Base-by-base conservation (phyloP, 352 stramenopile genomes). In the Phytopythium ostracodes region DNA sequence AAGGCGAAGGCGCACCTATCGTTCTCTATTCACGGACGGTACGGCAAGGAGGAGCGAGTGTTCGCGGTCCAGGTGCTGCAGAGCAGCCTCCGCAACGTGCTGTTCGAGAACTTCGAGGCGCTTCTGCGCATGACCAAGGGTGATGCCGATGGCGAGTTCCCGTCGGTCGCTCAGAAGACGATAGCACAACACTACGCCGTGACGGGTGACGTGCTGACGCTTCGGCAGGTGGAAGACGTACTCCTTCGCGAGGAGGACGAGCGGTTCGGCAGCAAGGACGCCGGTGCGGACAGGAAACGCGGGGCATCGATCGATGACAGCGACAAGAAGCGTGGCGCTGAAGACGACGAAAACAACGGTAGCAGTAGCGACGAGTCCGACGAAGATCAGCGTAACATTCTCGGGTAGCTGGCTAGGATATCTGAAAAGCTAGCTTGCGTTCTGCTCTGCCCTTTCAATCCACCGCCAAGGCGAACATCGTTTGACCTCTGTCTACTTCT, bases 51-150 rank as follows among this genome's bases (percentile, higher is more conserved):
- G 22, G 66, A 77, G 51, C 66, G 73, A 6, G 72, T 73, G 25
- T 87, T 87, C 59, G 77, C 68, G 10, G 65, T 84, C 15, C 75
- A 87, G 60, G 75, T 87, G 3, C 62, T 64, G 36, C 70, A 75
- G n/a, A 59, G 63, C 12, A 77, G 53, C 22, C 73, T 87, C 14
- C 73, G 77, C 57, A 84, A 82, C 49, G 67, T 84, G 17, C 29
- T 87, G 10, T 71, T 77, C 0, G 77, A 84, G 47, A 79, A 79
- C 56, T 66, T 87, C 29, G 67, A 78, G 1, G 64, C 66, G 25
- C 60, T 87, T 20, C 46, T 84, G 42, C 62, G 67, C 11, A 64
- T 73, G 42, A 73, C 81, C 59, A 77, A 81, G 46, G 75, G 77
- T 42, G 77, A 84, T 54, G 56, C 58, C 18, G 77, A 87, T 40